These are phyloP conservation scores for Pueraria montana DNA, from an alignment of 306 rosid species.

Conservation along the genomic window DNA sequence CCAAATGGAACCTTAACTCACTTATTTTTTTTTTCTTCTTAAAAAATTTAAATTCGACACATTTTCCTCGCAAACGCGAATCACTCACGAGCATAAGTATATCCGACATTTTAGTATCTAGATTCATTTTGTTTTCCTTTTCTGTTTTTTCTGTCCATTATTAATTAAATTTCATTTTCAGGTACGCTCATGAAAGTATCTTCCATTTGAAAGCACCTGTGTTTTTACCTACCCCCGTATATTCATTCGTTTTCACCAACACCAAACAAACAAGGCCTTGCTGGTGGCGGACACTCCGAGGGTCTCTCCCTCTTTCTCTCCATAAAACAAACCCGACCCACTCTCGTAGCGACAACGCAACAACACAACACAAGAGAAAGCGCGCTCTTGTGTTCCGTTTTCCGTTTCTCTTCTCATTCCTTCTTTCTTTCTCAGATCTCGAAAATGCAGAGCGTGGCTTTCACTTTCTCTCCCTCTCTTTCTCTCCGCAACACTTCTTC, in stretches of 20 bases:
- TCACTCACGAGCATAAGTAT: neutral
- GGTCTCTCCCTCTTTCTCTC: neutral
- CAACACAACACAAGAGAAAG: neutral
- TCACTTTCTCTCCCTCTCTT: conserved; percentile 53
- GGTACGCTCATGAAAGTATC: neutral
- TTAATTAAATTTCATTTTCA: neutral
- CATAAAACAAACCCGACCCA: neutral
- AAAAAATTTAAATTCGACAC: neutral
- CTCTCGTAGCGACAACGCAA: too few relatives aligned
- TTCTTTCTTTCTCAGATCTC: conserved; percentile 35
- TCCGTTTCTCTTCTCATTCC: too few relatives aligned
- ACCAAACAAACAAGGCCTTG: conserved; percentile 15
- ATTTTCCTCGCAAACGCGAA: neutral
- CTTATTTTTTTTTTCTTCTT: too few relatives aligned
- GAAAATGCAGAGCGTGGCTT: conserved; percentile 79
- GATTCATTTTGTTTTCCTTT: neutral
- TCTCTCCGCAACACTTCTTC: conserved; percentile 34
- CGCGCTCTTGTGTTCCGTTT: neutral
- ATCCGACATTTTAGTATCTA: neutral
- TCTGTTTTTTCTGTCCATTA: neutral
- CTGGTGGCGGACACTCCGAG: conserved; percentile 46
- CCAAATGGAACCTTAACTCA: too few relatives aligned
- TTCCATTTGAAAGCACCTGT: neutral
- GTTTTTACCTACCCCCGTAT: conserved; percentile 25
- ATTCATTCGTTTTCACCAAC: neutral